These are phyloP conservation scores for Wickerhamomyces sp. DNA, from an alignment of 1,139 yeast genomes.

Conservation along the genomic window DNA sequence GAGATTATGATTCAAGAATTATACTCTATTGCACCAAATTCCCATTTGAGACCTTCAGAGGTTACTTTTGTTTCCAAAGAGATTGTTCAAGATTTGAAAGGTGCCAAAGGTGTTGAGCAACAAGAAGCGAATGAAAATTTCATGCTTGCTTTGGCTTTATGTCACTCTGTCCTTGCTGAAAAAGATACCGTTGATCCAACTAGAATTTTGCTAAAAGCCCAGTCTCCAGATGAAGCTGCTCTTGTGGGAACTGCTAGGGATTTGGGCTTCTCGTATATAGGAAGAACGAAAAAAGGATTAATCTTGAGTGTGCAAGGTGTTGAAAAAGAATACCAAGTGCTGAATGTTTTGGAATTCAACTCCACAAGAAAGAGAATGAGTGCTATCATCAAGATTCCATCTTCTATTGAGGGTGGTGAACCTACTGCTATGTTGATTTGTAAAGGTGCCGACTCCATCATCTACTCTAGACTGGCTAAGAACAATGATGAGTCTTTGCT, in stretches of 20 bases:
- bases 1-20: constrained; percentile 59
- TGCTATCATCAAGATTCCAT: constrained; percentile 61
- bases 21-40: constrained; percentile 40
- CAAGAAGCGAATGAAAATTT: constrained; percentile 65
- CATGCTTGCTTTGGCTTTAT: constrained; percentile 82
- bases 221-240: constrained; percentile 98
- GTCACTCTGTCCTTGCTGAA: constrained; percentile 90
- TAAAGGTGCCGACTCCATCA: constrained; percentile 94
- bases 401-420: constrained; percentile 26
- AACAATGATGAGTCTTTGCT: constrained; percentile 34
- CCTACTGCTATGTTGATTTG: constrained; percentile 56
- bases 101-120: constrained; percentile 48
- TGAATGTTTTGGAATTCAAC: constrained; percentile 79
- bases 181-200: constrained; percentile 52
- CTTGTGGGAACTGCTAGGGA: constrained; percentile 92
- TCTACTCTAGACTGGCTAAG: constrained; percentile 63
- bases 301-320: constrained; percentile 72
- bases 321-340: constrained; percentile 62
- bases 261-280: constrained; percentile 77
- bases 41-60: constrained; percentile 51
- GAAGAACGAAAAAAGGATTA: constrained; percentile 68
- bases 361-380: constrained; percentile 97
- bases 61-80: constrained; percentile 79
- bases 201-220: constrained; percentile 71
- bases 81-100: constrained; percentile 47